Percentiles rank a stretch among this genome's conserved stretches.
phyloP scores from a whole-genome alignment of 148 eudicot genomes.

The Cornus kousa region DNA sequence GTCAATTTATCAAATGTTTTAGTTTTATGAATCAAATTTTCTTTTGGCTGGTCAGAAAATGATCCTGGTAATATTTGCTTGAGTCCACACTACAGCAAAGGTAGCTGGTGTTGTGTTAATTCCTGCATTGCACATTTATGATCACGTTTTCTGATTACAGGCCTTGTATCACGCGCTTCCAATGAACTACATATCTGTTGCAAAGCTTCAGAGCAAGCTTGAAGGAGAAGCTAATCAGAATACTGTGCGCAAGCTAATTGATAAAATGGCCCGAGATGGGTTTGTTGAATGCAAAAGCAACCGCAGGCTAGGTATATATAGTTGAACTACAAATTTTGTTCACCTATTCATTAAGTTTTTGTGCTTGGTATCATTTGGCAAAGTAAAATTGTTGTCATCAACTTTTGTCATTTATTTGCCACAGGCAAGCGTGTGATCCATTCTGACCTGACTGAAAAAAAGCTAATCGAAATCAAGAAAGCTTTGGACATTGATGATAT shows the following conservation, averaged over 20 bases:
- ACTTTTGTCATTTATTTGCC: slow-evolving; percentile 12
- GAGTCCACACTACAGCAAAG: background rate
- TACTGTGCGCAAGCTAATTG: slow-evolving; percentile 69
- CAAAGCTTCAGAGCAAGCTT: slow-evolving; percentile 82
- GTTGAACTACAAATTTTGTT: background rate
- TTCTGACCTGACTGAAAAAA: slow-evolving; percentile 67
- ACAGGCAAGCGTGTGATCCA: slow-evolving; percentile 94
- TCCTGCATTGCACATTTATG: background rate
- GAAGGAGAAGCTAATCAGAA: slow-evolving; percentile 66
- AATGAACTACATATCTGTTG: slow-evolving; percentile 62
- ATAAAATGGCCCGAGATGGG: slow-evolving; percentile 84
- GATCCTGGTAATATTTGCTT: background rate
- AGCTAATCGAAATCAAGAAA: slow-evolving; percentile 75
- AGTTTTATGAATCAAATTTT: background rate
- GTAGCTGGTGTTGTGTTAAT: background rate
- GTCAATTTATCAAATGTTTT: background rate
- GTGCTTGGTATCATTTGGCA: background rate
- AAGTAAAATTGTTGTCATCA: background rate
- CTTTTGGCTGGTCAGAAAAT: slow-evolving; percentile 4
- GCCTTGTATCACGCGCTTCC: slow-evolving; percentile 90
- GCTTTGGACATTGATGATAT: slow-evolving; percentile 51
- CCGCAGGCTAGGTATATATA: slow-evolving; percentile 67
- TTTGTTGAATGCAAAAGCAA: slow-evolving; percentile 70
- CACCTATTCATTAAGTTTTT: background rate
- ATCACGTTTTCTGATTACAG: slow-evolving; percentile 39